A percentile compares a stretch with the other conserved stretches of the same genome.
phyloP scores from a whole-genome alignment of 306 rosid species.

The Lithocarpus polystachyus region DNA sequence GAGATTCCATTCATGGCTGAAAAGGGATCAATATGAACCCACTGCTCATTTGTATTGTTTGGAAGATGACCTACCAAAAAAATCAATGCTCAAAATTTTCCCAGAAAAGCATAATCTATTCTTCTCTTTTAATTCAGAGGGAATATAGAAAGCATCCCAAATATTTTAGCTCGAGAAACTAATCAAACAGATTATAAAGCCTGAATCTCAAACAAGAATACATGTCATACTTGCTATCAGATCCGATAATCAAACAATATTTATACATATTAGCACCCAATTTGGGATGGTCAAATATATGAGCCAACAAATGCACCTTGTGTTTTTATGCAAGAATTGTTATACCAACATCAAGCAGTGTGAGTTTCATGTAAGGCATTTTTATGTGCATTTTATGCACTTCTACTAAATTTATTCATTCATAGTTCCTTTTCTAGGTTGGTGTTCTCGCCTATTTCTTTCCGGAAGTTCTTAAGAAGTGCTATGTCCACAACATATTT shows the following conservation, averaged over 20 bases:
- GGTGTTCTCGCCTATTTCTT: not conserved
- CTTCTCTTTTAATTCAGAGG: not conserved
- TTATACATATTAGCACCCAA: not conserved
- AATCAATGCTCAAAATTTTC: not conserved
- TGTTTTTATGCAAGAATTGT: not conserved
- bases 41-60: constrained; percentile 42
- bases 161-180: not conserved
- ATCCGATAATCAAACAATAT: not conserved
- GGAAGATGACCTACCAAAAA: constrained; percentile 49
- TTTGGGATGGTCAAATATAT: not conserved
- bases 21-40: constrained; percentile 91
- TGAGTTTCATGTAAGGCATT: not conserved
- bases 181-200: not conserved
- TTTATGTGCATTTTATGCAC: not conserved
- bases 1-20: constrained; percentile 99
- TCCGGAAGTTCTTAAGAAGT: not conserved
- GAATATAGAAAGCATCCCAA: not conserved
- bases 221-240: not conserved
- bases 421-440: not conserved
- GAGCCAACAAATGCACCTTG: not conserved
- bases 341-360: not conserved
- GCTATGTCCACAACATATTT: too few species aligned
- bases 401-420: not conserved
- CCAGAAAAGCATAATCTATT: not conserved
- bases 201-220: not conserved